These are phyloP conservation scores for Boeremia exigua DNA, from an alignment of 2,329 filamentous ascomycete species.

Conservation along the genomic window DNA sequence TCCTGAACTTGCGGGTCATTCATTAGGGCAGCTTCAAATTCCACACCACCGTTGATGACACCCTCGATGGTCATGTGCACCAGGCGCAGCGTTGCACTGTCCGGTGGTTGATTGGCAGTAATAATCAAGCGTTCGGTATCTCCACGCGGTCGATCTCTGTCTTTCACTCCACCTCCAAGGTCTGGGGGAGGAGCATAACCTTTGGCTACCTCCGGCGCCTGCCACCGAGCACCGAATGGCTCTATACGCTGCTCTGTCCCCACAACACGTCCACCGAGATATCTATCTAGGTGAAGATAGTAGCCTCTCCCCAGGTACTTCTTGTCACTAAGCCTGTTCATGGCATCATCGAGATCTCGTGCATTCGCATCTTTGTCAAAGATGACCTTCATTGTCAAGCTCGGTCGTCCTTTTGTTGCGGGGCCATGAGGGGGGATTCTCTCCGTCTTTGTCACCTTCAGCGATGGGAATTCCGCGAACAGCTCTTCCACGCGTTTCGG, in stretches of 20 bases:
- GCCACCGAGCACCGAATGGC: constrained; percentile 42
- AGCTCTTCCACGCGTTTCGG: constrained; percentile 34
- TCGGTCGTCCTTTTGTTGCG: constrained; percentile 28
- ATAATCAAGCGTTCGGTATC: constrained; percentile 39
- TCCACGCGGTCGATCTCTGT: constrained; percentile 28
- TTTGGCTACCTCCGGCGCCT: constrained; percentile 36
- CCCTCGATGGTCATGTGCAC: constrained; percentile 89
- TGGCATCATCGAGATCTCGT: constrained; percentile 39
- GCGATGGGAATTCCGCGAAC: constrained; percentile 37
- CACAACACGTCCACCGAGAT: constrained; percentile 32
- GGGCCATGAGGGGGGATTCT: constrained; percentile 31
- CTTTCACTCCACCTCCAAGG: constrained; percentile 28
- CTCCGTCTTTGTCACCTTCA: constrained; percentile 43
- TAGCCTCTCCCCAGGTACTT: constrained; percentile 43
- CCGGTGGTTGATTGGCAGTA: constrained; percentile 70
- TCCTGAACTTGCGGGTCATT: constrained; percentile 79
- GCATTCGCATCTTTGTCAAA: constrained; percentile 41
- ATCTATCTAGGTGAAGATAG: constrained; percentile 44
- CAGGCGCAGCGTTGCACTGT: constrained; percentile 78
- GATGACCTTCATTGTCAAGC: constrained; percentile 38
- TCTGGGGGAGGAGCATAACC: constrained; percentile 39
- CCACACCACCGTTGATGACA: constrained; percentile 78
- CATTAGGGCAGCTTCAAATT: constrained; percentile 94
- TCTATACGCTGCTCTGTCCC: constrained; percentile 32
- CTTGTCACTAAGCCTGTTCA: constrained; percentile 43